Conservation (phyloP, 2,329 filamentous ascomycete species). For the Simplicillium sp. region DNA sequence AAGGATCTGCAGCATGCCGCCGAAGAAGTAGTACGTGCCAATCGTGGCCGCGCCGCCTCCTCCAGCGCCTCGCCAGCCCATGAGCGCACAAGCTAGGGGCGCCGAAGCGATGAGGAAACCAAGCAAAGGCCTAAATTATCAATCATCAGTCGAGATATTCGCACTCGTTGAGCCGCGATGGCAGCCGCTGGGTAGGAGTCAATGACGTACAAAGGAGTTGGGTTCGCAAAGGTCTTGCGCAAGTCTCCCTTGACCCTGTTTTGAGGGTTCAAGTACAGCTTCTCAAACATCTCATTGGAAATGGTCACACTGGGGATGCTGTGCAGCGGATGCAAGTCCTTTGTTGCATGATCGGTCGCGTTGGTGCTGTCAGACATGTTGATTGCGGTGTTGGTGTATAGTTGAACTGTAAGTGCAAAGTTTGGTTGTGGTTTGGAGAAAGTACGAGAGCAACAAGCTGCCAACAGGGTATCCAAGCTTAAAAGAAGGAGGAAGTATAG, state of each 20-base stretch:
- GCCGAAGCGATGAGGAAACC: neutral
- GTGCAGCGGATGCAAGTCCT: neutral
- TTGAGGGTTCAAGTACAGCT: slow-evolving; percentile 43
- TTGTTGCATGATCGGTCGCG: neutral
- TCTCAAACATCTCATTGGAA: slow-evolving; percentile 46
- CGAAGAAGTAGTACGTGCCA: slow-evolving; percentile 33
- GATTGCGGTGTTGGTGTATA: no score
- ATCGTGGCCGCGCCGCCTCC: neutral
- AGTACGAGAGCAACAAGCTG: no score
- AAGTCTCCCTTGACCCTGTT: slow-evolving; percentile 37
- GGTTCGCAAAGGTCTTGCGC: slow-evolving; percentile 43
- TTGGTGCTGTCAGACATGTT: neutral
- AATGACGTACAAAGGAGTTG: slow-evolving; percentile 34
- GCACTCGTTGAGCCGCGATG: neutral
- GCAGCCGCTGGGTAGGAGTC: neutral
- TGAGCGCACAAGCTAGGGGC: neutral
- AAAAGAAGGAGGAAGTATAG: no score
- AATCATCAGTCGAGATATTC: neutral
- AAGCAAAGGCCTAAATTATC: neutral
- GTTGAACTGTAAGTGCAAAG: neutral
- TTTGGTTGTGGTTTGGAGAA: no score
- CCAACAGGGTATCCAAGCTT: no score
- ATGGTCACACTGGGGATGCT: slow-evolving; percentile 27
- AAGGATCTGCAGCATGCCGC: slow-evolving; percentile 35
- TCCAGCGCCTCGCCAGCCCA: slow-evolving; percentile 1